Percentiles rank a stretch among this genome's conserved stretches.
phyloP scores from a whole-genome alignment of 176 grass and related monocot genomes.

The Tuctoria greenei region DNA sequence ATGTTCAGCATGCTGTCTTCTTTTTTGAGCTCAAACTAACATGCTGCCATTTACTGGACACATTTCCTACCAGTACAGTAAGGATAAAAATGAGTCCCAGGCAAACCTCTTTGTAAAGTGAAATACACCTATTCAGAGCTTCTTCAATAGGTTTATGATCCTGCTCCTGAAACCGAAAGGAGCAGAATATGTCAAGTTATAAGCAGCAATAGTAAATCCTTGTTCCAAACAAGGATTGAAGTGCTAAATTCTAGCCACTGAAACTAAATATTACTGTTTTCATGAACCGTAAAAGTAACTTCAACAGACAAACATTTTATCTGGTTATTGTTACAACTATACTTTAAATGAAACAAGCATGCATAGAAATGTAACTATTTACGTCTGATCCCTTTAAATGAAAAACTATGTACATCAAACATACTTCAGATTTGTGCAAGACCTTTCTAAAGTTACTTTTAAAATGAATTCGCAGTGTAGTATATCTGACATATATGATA shows the following conservation, averaged over 20 bases:
- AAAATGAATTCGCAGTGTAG: constrained; percentile 28
- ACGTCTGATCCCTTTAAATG: neutral
- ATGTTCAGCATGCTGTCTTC: neutral
- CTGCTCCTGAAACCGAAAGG: constrained; percentile 48
- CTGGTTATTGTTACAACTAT: neutral
- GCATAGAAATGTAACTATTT: neutral
- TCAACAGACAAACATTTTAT: neutral
- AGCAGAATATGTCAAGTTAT: neutral
- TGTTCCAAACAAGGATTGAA: neutral
- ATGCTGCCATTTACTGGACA: neutral
- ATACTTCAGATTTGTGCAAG: neutral
- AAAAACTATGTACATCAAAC: neutral
- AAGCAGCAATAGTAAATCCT: neutral
- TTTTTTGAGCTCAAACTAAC: neutral
- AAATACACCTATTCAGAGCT: constrained; percentile 63
- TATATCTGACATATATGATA: constrained; percentile 20
- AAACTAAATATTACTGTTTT: neutral
- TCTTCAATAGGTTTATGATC: constrained; percentile 56
- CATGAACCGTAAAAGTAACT: neutral
- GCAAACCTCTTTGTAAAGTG: constrained; percentile 74
- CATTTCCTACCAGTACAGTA: neutral
- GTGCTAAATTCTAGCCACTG: neutral
- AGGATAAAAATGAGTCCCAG: neutral
- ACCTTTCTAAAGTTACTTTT: constrained; percentile 37
- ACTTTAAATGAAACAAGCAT: constrained; percentile 16